Base-by-base conservation (phyloP, 805 yeast species). In the Candida verbasci region DNA sequence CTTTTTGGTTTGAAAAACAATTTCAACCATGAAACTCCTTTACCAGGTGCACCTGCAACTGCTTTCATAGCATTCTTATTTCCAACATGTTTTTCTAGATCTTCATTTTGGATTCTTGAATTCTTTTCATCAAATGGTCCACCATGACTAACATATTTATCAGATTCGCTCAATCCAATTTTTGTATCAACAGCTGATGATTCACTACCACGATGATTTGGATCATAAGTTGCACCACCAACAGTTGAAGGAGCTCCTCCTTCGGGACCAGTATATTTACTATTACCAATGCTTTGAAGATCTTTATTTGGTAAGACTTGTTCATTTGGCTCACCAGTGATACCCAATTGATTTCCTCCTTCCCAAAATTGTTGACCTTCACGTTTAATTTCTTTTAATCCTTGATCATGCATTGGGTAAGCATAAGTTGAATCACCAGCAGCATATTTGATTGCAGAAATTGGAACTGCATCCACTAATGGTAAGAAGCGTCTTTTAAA, bases 371-470 rank as follows among this genome's bases (percentile, higher is more conserved):
- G 57, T 46, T 74, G 62, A 37, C 82, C 81, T 41, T 71, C 71
- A 12, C 58, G 53, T 45, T 68, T 68, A 33, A 79, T 68, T 56
- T 84, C 86, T 36, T 66, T 60, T 43, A 48, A 54, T 26, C 93
- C 93, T 49, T 78, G 81, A 53, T 84, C 91, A 17, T 65, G 57
- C 55, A 57, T 60, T 47, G 88, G 86, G 52, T 83, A 83, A n/a
- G 48, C 49, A 41, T 53, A 59, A 6, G 65, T 62, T 10, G 53
- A 27, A 43, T 70, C 73, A 34, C 68, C 71, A 35, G 68, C 58
- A 27, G 71, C 70, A 43, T 67, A 69, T 44, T 62, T 66, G 41
- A 76, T 60, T 6, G 78, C 87, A 34, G 82, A 76, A 35, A 84
- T 54, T 42, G 93, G 94, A 36, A 85, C 86, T 28, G 71, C 60